Percentiles rank a stretch among this genome's conserved stretches.
These are phyloP conservation scores for Termitomyces sp. DNA, from an alignment of 768 basidiomycete genomes.

Conservation along the genomic window DNA sequence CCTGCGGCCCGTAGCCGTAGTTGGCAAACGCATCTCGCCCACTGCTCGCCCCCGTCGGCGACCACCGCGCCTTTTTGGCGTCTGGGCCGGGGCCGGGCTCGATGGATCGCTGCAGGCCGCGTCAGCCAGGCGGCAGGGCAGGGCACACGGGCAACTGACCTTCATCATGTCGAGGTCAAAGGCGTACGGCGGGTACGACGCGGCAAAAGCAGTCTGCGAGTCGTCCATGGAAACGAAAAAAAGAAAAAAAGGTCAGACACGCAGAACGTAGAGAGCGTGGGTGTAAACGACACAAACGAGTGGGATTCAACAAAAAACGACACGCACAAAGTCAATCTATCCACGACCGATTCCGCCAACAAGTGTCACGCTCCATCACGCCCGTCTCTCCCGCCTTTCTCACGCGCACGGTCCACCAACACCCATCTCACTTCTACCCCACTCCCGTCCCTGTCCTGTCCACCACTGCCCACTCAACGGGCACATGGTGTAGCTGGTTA, in stretches of 20 bases:
- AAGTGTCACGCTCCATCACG: too few relatives aligned
- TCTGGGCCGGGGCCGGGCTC: conserved; percentile 78
- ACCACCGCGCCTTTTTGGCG: conserved; percentile 89
- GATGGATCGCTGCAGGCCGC: conserved; percentile 73
- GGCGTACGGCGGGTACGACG: conserved; percentile 64
- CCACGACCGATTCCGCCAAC: not conserved
- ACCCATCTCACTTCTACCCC: not conserved
- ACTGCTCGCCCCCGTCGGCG: conserved; percentile 23
- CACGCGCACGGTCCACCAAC: conserved; percentile 18
- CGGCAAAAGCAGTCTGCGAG: conserved; percentile 63
- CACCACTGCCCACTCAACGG: not conserved
- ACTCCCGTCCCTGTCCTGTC: too few relatives aligned
- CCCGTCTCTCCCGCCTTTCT: not conserved
- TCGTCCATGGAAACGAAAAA: conserved; percentile 59
- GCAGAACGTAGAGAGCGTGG: conserved; percentile 8
- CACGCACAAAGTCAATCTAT: too few relatives aligned
- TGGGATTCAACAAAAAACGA: too few relatives aligned
- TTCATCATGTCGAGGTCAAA: conserved; percentile 94
- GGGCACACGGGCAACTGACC: conserved; percentile 35
- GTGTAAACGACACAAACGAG: too few relatives aligned
- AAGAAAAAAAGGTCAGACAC: conserved; percentile 21
- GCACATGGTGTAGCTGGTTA: conserved; percentile 20
- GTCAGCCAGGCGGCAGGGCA: not conserved
- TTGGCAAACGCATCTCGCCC: conserved; percentile 72
- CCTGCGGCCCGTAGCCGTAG: conserved; percentile 82